Conservation (phyloP, 2,329 filamentous ascomycete genomes). For the Leptographium radiaticola region DNA sequence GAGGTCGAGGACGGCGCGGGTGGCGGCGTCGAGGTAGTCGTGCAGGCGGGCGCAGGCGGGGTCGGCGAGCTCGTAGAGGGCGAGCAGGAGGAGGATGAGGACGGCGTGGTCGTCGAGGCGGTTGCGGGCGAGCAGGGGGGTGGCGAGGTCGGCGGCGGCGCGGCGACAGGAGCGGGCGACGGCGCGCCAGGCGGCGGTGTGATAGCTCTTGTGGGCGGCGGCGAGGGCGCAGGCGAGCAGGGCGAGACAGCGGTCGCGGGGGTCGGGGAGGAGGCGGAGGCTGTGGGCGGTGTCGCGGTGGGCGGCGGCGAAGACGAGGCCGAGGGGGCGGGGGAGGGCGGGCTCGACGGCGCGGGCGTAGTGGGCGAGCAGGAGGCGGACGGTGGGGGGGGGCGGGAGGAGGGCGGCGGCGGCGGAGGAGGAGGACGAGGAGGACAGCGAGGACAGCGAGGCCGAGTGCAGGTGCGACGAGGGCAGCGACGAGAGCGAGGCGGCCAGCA, state of each 20-base stretch:
- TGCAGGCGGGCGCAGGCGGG: background rate
- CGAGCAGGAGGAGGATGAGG: background rate
- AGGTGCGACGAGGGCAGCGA: too few relatives aligned
- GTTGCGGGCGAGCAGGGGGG: background rate
- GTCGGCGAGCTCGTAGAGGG: slow-evolving; percentile 1
- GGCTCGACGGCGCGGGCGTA: slow-evolving; percentile 1
- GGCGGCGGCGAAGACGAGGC: background rate
- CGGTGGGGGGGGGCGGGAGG: background rate
- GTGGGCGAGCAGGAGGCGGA: background rate
- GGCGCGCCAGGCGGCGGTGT: background rate
- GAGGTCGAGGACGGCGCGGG: background rate
- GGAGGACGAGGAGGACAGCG: background rate
- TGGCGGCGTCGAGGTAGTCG: background rate
- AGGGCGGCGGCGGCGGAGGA: background rate
- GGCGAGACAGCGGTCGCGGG: background rate
- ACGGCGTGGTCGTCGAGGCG: background rate
- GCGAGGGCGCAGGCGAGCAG: slow-evolving; percentile 1
- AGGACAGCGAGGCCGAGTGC: too few relatives aligned
- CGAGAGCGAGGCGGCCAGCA: too few relatives aligned
- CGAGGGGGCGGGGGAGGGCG: background rate
- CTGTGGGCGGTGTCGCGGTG: background rate
- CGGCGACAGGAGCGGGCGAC: background rate
- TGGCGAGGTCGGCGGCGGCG: background rate
- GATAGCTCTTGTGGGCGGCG: slow-evolving; percentile 3
- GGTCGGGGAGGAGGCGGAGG: background rate